Conservation (phyloP, 495 filamentous ascomycete species). For the Trichocladium antarcticum region DNA sequence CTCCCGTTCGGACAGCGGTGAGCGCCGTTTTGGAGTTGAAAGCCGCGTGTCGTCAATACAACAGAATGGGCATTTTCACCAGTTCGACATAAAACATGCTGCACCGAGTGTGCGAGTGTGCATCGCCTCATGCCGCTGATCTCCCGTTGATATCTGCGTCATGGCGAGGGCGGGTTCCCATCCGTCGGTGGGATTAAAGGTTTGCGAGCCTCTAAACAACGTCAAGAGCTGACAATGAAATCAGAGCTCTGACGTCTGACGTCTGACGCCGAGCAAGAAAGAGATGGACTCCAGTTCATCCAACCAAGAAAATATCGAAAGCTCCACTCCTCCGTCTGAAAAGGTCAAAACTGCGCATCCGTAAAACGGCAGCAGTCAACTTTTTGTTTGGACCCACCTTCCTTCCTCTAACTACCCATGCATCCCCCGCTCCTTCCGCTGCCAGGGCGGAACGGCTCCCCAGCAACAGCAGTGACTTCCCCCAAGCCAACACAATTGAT, state of each 20-base stretch:
- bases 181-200: too few relatives aligned
- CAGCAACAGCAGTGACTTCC: neutral
- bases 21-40: neutral
- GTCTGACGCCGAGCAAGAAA: too few relatives aligned
- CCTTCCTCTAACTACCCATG: too few relatives aligned
- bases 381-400: neutral
- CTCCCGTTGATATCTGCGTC: too few relatives aligned
- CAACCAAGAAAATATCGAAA: neutral
- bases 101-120: too few relatives aligned
- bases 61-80: too few relatives aligned
- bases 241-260: too few relatives aligned
- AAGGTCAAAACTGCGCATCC: neutral
- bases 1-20: neutral
- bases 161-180: too few relatives aligned
- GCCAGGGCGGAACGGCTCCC: neutral
- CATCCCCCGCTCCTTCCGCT: neutral
- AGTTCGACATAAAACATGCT: too few relatives aligned
- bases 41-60: neutral
- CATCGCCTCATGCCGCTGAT: too few relatives aligned
- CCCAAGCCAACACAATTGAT: neutral
- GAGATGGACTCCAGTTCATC: neutral
- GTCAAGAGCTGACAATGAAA: too few relatives aligned
- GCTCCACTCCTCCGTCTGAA: neutral
- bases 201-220: neutral
- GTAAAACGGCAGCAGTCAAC: neutral